Base-by-base conservation (phyloP, 1,139 yeast species). In the Wickerhamomyces sp. region DNA sequence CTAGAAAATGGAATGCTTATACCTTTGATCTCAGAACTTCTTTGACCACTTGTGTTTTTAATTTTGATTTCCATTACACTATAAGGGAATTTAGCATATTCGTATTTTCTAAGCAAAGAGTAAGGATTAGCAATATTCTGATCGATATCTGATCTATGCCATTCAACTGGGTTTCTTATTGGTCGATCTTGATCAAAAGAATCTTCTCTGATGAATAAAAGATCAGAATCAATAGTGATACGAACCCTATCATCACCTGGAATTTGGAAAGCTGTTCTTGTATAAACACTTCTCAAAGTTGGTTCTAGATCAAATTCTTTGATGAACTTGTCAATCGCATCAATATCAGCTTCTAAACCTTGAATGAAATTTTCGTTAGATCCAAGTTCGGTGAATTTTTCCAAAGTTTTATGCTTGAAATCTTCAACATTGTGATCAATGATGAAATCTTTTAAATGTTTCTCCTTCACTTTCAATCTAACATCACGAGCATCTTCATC, bases 181-280 rank as follows among this genome's bases (percentile, higher is more conserved):
- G 97, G 97, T 52, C 90, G 75, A 49, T 79, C 81, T 38, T 72
- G 66, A 61, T 89, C 96, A 59, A 90, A 83, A 0, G 92, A 65
- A 61, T 92, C 97, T 62, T 92, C 98, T 56, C 97, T 78, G 44
- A 92, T 82, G 58, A 87, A 89, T 38, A 82, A 62, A 44, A 92
- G 78, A 59, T 92, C 92, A 12, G 95, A 84, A 64, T 92, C 98
- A 48, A 92, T 84, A 29, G 88, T 81, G 44, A 90, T 81, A 60
- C 97, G 79, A 35, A 90, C 82, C 55, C 89, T 77, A 59, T 89
- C 95, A 60, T 92, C 97, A 45, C 97, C 97, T 2, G 98, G 98
- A 51, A 92, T 90, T 68, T 92, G 97, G 70, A 92, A 92, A 2
- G 97, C 97, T 14, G 96, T 87, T 63, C 98, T 77, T 33, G 88